Evolutionary conservation across 2,329 filamentous ascomycete genomes (phyloP).

Genomic region (Tolypocladium guangdongense): DNA sequence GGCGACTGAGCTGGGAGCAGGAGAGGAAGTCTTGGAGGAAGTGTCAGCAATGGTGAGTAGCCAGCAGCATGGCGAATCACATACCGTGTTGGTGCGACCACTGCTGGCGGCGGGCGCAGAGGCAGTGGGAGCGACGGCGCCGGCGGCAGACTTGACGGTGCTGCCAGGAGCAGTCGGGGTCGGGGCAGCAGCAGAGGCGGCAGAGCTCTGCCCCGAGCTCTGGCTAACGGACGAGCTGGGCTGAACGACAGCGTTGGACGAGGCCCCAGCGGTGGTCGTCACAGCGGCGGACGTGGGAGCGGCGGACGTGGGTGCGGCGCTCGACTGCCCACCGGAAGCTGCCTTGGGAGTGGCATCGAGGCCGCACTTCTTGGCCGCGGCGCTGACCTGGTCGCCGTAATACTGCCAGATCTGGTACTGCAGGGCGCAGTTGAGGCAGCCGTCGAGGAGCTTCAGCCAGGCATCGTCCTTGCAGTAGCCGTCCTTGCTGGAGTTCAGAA

Average conservation of each 20-base stretch:
- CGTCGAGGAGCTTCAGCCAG: slow-evolving; percentile 30
- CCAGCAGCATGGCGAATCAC: not conserved
- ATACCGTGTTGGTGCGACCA: not conserved
- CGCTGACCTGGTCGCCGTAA: slow-evolving; percentile 26
- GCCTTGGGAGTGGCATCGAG: slow-evolving; percentile 11
- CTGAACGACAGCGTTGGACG: slow-evolving; percentile 2
- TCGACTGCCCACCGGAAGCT: slow-evolving; percentile 4
- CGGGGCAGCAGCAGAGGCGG: not conserved
- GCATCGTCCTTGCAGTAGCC: slow-evolving; percentile 21
- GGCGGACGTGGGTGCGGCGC: slow-evolving; percentile 1
- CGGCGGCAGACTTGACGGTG: not conserved
- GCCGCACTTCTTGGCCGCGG: slow-evolving; percentile 25
- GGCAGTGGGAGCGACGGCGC: not conserved
- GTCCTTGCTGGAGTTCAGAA: slow-evolving; percentile 11
- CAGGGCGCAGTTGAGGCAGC: slow-evolving; percentile 33
- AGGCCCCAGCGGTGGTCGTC: slow-evolving; percentile 1
- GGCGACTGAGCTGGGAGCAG: slow-evolving; percentile 2
- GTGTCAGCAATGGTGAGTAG: not conserved
- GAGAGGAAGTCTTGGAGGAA: not conserved
- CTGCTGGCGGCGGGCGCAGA: not conserved
- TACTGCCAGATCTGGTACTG: slow-evolving; percentile 31
- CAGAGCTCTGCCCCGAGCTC: not conserved
- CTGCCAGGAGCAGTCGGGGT: slow-evolving; percentile 1
- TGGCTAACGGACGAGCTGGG: not conserved
- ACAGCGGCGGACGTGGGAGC: slow-evolving; percentile 1